Evolutionary conservation across 345 rosid genomes (phyloP).

Genomic region (Populus euphratica): DNA sequence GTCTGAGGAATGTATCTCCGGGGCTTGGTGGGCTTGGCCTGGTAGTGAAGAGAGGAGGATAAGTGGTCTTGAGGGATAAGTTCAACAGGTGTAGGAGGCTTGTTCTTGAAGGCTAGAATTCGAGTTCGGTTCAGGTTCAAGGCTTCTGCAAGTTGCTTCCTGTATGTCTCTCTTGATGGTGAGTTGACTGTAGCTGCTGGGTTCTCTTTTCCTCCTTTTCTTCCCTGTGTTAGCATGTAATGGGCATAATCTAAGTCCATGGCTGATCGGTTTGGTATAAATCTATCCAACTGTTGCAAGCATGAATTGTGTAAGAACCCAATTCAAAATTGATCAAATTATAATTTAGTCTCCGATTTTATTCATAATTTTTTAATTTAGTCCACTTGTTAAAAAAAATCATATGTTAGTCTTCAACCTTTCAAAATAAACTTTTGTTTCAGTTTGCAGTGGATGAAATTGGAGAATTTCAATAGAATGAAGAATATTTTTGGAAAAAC

Average conservation of each 20-base stretch:
- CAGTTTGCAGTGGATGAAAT: too few species aligned
- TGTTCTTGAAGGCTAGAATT: constrained; percentile 71
- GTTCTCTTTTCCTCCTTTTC: constrained; percentile 48
- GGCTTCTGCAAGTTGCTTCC: constrained; percentile 59
- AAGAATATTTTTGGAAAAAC: too few species aligned
- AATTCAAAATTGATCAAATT: too few species aligned
- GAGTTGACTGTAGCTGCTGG: constrained; percentile 26
- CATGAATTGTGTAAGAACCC: too few species aligned
- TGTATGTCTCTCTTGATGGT: constrained; percentile 58
- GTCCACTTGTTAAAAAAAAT: too few species aligned
- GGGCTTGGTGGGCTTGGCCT: neutral
- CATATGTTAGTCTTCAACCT: too few species aligned
- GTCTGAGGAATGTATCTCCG: constrained; percentile 13
- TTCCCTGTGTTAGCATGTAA: constrained; percentile 27
- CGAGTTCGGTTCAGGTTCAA: constrained; percentile 57
- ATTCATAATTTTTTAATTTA: too few species aligned
- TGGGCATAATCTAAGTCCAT: constrained; percentile 20
- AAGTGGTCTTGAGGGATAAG: constrained; percentile 8
- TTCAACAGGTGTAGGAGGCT: constrained; percentile 42
- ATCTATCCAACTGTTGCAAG: constrained; percentile 8
- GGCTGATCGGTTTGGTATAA: constrained; percentile 19
- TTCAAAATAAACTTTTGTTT: too few species aligned
- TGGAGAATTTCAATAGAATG: too few species aligned
- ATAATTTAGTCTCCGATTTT: too few species aligned
- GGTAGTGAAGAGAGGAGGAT: neutral